phyloP scores from a whole-genome alignment of 345 rosid genomes.

The Psidium friedrichsthalianum region DNA sequence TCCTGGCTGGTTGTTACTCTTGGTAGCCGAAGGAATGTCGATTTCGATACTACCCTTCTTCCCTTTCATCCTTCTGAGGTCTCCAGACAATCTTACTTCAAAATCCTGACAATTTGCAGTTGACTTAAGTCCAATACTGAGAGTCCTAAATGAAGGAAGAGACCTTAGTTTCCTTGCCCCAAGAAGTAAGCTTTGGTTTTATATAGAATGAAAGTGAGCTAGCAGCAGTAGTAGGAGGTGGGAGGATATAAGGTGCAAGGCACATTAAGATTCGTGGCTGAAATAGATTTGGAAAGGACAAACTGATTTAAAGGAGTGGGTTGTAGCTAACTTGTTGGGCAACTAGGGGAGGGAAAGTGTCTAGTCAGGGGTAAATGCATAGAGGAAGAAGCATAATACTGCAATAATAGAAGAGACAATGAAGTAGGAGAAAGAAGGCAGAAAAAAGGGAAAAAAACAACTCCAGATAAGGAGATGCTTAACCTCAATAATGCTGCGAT shows the following conservation, averaged over 20 bases:
- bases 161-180: background rate
- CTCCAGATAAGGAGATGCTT: conserved; percentile 44
- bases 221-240: background rate
- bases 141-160: background rate
- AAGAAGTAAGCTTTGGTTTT: background rate
- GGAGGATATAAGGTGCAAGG: background rate
- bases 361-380: conserved; percentile 17
- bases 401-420: conserved; percentile 34
- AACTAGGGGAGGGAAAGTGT: conserved; percentile 24
- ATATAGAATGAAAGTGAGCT: background rate
- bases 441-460: background rate
- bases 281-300: background rate
- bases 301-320: conserved; percentile 14
- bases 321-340: conserved; percentile 13
- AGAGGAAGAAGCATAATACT: conserved; percentile 18
- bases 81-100: background rate
- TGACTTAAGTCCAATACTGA: background rate
- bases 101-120: background rate
- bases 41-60: conserved; percentile 35
- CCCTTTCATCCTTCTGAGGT: conserved; percentile 38
- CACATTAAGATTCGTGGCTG: background rate
- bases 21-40: conserved; percentile 20
- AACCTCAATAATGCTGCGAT: conserved; percentile 38
- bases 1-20: conserved; percentile 6
- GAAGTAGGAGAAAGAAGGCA: conserved; percentile 3